Evolutionary conservation across 2,329 filamentous ascomycete species (phyloP).

Genomic region (Coniochaeta sp.): DNA sequence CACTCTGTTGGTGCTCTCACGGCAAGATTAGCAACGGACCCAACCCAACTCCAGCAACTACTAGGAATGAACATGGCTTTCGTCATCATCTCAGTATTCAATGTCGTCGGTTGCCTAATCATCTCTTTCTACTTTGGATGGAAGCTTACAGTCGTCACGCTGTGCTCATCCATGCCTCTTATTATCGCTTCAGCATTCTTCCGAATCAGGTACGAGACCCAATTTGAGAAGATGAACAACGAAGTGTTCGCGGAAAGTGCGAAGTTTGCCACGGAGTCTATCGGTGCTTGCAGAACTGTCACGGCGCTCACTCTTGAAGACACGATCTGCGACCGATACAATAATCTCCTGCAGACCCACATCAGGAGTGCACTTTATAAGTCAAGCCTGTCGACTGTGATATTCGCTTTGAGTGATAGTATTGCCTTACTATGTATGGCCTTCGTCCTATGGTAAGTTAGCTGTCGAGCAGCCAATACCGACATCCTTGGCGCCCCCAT

Average conservation of each 20-base stretch:
- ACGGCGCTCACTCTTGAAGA: constrained; percentile 54
- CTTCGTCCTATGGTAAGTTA: constrained; percentile 45
- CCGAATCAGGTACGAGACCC: constrained; percentile 44
- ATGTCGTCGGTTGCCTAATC: constrained; percentile 53
- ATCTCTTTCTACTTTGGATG: constrained; percentile 68
- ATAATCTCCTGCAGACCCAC: constrained; percentile 25
- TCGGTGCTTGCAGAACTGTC: constrained; percentile 56
- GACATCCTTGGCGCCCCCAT: neutral
- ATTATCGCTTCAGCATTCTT: constrained; percentile 27
- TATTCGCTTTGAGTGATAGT: constrained; percentile 30
- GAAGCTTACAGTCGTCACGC: constrained; percentile 62
- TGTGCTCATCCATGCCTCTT: constrained; percentile 23
- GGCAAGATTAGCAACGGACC: constrained; percentile 45
- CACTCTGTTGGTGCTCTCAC: constrained; percentile 55
- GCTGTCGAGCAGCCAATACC: neutral
- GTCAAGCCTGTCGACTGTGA: constrained; percentile 21
- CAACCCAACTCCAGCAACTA: constrained; percentile 53
- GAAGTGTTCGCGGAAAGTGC: constrained; percentile 53
- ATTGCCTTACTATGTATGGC: constrained; percentile 51
- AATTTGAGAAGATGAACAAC: constrained; percentile 50
- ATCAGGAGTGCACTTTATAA: constrained; percentile 22
- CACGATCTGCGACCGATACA: constrained; percentile 36
- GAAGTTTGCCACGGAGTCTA: constrained; percentile 56
- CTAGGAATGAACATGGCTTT: constrained; percentile 58
- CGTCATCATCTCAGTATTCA: constrained; percentile 56